These are phyloP conservation scores for Calonectria crousiana DNA, from an alignment of 2,329 filamentous ascomycete species.

Conservation along the genomic window DNA sequence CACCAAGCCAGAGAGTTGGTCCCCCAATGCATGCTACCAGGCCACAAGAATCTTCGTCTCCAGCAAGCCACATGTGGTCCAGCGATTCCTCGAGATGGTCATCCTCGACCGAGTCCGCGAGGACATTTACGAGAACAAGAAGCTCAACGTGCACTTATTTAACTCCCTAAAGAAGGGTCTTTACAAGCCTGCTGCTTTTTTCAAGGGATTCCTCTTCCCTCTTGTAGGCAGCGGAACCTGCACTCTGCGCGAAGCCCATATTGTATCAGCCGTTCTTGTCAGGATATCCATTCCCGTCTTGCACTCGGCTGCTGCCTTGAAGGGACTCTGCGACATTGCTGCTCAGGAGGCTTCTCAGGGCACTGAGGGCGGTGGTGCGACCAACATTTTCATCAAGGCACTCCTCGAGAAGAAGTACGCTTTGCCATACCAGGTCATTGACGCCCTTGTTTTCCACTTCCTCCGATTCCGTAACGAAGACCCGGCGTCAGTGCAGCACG, in stretches of 20 bases:
- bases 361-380: slow-evolving; percentile 88
- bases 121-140: slow-evolving; percentile 93
- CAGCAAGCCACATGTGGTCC: slow-evolving; percentile 81
- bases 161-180: slow-evolving; percentile 90
- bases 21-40: slow-evolving; percentile 84
- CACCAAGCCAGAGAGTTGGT: slow-evolving; percentile 81
- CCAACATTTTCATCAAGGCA: slow-evolving; percentile 94
- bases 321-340: slow-evolving; percentile 93
- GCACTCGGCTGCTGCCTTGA: slow-evolving; percentile 91
- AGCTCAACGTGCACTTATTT: slow-evolving; percentile 95
- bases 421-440: slow-evolving; percentile 92
- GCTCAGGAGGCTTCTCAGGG: slow-evolving; percentile 88
- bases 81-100: slow-evolving; percentile 88
- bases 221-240: slow-evolving; percentile 88
- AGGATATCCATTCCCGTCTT: slow-evolving; percentile 90
- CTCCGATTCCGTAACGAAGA: slow-evolving; percentile 84
- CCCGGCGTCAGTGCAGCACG: slow-evolving; percentile 63
- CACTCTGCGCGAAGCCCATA: slow-evolving; percentile 91
- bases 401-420: slow-evolving; percentile 98
- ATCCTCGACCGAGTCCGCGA: slow-evolving; percentile 92
- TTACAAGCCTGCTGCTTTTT: slow-evolving; percentile 95
- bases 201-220: slow-evolving; percentile 96
- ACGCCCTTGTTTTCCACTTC: slow-evolving; percentile 97
- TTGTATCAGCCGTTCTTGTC: slow-evolving; percentile 87
- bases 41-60: slow-evolving; percentile 95